Conservation (phyloP, 805 yeast species). For the Lipomyces yamadae region DNA sequence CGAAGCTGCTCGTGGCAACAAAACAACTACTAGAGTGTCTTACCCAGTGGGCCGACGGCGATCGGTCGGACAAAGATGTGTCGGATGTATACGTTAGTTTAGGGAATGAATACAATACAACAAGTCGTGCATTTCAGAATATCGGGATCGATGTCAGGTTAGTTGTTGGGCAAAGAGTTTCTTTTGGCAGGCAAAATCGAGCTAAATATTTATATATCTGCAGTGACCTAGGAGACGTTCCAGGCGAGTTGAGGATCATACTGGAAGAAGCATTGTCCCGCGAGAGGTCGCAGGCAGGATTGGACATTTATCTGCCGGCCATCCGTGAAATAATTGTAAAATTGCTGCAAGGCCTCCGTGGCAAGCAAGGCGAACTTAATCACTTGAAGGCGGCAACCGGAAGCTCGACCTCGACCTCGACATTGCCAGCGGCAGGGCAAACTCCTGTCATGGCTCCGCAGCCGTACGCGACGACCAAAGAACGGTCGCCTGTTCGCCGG, state of each 20-base stretch:
- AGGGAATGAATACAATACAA: slow-evolving; percentile 90
- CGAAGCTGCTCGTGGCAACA: slow-evolving; percentile 81
- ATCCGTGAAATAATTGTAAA: slow-evolving; percentile 85
- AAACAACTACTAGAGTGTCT: slow-evolving; percentile 84
- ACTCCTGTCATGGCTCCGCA: neutral
- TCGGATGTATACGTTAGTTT: slow-evolving; percentile 88
- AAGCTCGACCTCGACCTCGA: slow-evolving; percentile 24
- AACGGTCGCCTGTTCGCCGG: slow-evolving; percentile 1
- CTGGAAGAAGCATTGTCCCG: slow-evolving; percentile 86
- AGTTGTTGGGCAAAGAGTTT: neutral
- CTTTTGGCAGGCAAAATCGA: neutral
- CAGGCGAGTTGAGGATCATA: slow-evolving; percentile 74
- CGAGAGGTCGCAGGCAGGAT: slow-evolving; percentile 78
- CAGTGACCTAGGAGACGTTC: slow-evolving; percentile 87
- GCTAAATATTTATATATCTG: neutral
- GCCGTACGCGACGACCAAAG: slow-evolving; percentile 21
- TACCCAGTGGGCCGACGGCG: slow-evolving; percentile 85
- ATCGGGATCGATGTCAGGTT: slow-evolving; percentile 72
- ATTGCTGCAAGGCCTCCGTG: slow-evolving; percentile 75
- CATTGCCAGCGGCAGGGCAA: slow-evolving; percentile 8
- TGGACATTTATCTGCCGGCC: slow-evolving; percentile 79
- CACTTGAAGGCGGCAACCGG: slow-evolving; percentile 41
- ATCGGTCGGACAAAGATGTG: slow-evolving; percentile 81
- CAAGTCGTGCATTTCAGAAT: slow-evolving; percentile 75
- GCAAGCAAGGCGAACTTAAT: slow-evolving; percentile 68